These are phyloP conservation scores for Arxiozyma bovina DNA, from an alignment of 1,139 yeast genomes.

Conservation along the genomic window DNA sequence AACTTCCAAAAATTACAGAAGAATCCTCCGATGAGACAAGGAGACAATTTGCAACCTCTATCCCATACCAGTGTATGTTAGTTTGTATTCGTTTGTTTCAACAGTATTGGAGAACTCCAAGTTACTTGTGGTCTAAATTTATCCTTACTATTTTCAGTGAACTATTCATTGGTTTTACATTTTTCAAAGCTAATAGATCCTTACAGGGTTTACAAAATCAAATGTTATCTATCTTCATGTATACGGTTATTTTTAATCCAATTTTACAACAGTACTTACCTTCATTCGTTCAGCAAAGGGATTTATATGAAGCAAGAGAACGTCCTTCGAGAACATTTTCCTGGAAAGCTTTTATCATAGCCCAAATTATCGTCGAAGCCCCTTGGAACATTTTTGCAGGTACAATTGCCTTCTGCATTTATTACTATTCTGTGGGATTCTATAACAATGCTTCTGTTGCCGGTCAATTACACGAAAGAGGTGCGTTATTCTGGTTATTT, in stretches of 20 bases:
- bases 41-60: constrained; percentile 31
- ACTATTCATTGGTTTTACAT: constrained; percentile 67
- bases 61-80: constrained; percentile 40
- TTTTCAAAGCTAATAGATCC: constrained; percentile 55
- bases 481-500: constrained; percentile 55
- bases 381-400: constrained; percentile 64
- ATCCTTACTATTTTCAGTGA: constrained; percentile 40
- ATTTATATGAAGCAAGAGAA: constrained; percentile 73
- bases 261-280: constrained; percentile 66
- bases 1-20: constrained; percentile 32
- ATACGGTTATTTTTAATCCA: constrained; percentile 46
- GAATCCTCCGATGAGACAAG: constrained; percentile 31
- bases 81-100: constrained; percentile 48
- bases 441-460: constrained; percentile 49
- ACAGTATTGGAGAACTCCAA: constrained; percentile 57
- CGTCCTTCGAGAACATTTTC: constrained; percentile 61
- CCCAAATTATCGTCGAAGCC: constrained; percentile 58
- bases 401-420: constrained; percentile 55
- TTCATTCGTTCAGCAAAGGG: constrained; percentile 56
- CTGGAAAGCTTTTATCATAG: constrained; percentile 49
- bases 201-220: constrained; percentile 53
- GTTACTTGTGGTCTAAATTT: constrained; percentile 48
- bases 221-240: constrained; percentile 63
- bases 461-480: constrained; percentile 44
- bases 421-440: constrained; percentile 74